Percentiles rank a stretch among this genome's conserved stretches.
phyloP scores from a whole-genome alignment of 2,329 filamentous ascomycete species.

The Graphiopsis chlorocephala region DNA sequence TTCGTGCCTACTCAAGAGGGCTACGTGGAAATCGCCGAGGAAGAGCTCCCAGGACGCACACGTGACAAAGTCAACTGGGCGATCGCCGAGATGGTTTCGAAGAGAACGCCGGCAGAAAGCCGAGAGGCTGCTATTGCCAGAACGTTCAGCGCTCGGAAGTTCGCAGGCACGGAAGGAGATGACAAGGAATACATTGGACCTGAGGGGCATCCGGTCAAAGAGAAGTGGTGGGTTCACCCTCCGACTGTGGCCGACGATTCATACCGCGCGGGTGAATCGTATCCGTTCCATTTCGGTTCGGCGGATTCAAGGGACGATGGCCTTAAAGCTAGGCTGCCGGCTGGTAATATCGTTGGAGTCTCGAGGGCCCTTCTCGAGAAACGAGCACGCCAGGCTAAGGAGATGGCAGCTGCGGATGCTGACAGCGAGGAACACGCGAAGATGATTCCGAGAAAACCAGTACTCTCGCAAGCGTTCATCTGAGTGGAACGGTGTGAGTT shows the following conservation, averaged over 20 bases:
- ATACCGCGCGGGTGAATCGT: conserved; percentile 34
- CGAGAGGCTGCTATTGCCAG: conserved; percentile 19
- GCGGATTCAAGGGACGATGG: conserved; percentile 24
- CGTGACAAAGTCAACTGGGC: conserved; percentile 30
- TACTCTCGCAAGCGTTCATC: not conserved
- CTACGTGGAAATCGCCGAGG: conserved; percentile 47
- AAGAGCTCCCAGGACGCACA: conserved; percentile 36
- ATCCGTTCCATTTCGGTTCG: conserved; percentile 31
- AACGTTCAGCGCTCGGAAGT: conserved; percentile 36
- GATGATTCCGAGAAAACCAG: not conserved
- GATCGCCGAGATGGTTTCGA: conserved; percentile 35
- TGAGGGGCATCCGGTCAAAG: conserved; percentile 42
- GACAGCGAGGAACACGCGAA: not conserved
- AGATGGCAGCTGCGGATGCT: not conserved
- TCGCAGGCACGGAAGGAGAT: conserved; percentile 41
- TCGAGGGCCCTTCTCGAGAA: conserved; percentile 22
- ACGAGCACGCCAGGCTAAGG: not conserved
- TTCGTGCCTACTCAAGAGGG: conserved; percentile 43
- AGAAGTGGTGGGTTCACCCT: conserved; percentile 47
- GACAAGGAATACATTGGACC: conserved; percentile 38
- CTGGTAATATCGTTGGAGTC: conserved; percentile 22
- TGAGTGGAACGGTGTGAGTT: not conserved
- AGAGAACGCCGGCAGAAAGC: conserved; percentile 6
- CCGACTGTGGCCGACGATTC: conserved; percentile 40
- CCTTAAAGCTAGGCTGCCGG: conserved; percentile 21